These are phyloP conservation scores for Chloranthus sessilifolius DNA, from an alignment of 164 flowering plant genomes.

Conservation along the genomic window DNA sequence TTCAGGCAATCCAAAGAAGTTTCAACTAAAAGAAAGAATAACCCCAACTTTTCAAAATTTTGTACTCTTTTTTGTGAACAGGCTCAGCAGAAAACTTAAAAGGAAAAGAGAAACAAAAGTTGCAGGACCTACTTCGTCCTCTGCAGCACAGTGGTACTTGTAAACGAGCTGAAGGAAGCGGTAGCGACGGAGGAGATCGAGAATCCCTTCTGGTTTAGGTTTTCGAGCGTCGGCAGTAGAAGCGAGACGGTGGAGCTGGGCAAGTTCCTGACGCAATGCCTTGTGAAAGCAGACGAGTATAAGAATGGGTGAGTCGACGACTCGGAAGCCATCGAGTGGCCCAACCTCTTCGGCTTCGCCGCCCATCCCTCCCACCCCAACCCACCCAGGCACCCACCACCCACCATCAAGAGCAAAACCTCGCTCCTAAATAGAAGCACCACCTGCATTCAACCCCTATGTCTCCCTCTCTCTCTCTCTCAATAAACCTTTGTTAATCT, in stretches of 20 bases:
- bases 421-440: constrained; percentile 1
- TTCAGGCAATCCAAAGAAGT: background rate
- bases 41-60: background rate
- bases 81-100: background rate
- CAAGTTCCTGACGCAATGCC: constrained; percentile 57
- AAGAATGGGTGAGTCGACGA: constrained; percentile 60
- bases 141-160: constrained; percentile 65
- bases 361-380: constrained; percentile 25
- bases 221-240: constrained; percentile 14
- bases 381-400: constrained; percentile 19
- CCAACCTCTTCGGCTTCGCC: constrained; percentile 13
- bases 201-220: constrained; percentile 17
- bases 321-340: constrained; percentile 15
- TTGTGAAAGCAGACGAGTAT: constrained; percentile 59
- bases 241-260: constrained; percentile 29
- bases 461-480: constrained; percentile 1
- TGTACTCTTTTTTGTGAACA: too few species aligned
- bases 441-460: constrained; percentile 11
- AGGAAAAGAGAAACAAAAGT: background rate
- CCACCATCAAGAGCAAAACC: constrained; percentile 19
- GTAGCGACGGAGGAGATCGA: constrained; percentile 35
- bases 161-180: constrained; percentile 51
- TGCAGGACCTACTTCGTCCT: constrained; percentile 76
- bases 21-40: background rate
- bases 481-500: background rate